Evolutionary conservation across 75 land plant species (phyloP).

Genomic region (Selaginella moellendorffii): DNA sequence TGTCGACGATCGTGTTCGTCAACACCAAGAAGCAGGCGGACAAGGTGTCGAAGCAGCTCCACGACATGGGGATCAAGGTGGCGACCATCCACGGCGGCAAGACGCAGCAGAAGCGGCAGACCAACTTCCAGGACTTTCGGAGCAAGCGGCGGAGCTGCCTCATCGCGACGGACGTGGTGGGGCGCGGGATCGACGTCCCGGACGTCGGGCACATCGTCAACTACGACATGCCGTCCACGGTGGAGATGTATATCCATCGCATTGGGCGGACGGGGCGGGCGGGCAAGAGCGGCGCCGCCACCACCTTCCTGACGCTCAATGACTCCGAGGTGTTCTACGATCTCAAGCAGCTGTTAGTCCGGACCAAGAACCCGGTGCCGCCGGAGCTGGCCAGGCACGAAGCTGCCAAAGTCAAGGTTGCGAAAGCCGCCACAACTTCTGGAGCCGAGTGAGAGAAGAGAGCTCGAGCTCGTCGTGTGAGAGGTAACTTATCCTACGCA

Average conservation of each 20-base stretch:
- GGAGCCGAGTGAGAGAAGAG: too few relatives aligned
- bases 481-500: too few relatives aligned
- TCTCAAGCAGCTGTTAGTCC: neutral
- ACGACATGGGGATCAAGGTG: neutral
- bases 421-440: too few relatives aligned
- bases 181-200: constrained; percentile 6
- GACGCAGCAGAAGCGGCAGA: neutral
- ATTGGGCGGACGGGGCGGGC: constrained; percentile 11
- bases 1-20: neutral
- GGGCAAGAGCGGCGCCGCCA: neutral
- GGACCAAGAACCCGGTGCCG: neutral
- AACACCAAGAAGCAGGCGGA: constrained; percentile 3
- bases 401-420: constrained; percentile 4
- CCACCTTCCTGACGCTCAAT: constrained; percentile 2
- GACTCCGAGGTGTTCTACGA: constrained; percentile 11
- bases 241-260: constrained; percentile 10
- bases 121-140: constrained; percentile 8
- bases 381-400: neutral
- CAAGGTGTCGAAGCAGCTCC: neutral
- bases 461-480: too few relatives aligned
- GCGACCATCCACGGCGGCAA: constrained; percentile 3
- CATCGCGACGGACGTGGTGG: constrained; percentile 7
- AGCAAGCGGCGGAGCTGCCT: neutral
- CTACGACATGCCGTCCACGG: constrained; percentile 1
- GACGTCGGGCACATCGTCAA: constrained; percentile 7